Evolutionary conservation across 805 yeast genomes (phyloP), one percentile per base, ranked within the genome.

Genomic region (Scheffersomyces lignosus): DNA sequence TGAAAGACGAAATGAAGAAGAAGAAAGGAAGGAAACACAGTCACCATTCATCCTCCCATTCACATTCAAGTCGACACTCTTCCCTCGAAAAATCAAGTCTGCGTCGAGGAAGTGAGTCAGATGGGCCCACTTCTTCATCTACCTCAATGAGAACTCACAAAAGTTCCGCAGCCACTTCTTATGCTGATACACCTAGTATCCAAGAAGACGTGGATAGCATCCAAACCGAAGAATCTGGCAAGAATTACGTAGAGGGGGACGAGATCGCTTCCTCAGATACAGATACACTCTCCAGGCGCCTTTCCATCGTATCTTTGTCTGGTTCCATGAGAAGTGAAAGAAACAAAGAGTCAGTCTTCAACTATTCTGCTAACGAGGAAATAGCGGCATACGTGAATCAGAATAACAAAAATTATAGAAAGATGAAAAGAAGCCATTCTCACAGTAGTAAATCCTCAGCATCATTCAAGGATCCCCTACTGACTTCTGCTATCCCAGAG

Each of bases 1-100:
- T 44, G 29, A 46, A 48, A 34, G 41, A 41, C 22, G 41, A 44
- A 20, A 43, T 45, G 37, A 34, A 25, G n/a, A 38, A 36, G 5
- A 37, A 32, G 29, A 38, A 37, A 25, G 31, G 32, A 28, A 38
- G 28, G 34, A 16, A 34, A 13, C 13, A 29, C 13, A 12, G 4
- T 4, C 33, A n/a, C 15, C 16, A 7, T 15, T 7, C 31, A 7
- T 16, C 12, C 4, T n/a, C 4, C n/a, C 12, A 28, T 28, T 15
- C 28, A 26, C 6, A 13, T 5, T 26, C 7, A 5, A 14, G 13
- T 26, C 28, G 15, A 26, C 13, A 26, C 15, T 26, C 15, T 4
- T 26, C 15, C 28, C 15, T 26, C 13, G 7, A 6, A 26, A 26
- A 15, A n/a, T n/a, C n/a, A n/a, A n/a, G n/a, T n/a, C n/a, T n/a